Conservation (phyloP, 108 stramenopile species). For the Cyclotella sp. region DNA sequence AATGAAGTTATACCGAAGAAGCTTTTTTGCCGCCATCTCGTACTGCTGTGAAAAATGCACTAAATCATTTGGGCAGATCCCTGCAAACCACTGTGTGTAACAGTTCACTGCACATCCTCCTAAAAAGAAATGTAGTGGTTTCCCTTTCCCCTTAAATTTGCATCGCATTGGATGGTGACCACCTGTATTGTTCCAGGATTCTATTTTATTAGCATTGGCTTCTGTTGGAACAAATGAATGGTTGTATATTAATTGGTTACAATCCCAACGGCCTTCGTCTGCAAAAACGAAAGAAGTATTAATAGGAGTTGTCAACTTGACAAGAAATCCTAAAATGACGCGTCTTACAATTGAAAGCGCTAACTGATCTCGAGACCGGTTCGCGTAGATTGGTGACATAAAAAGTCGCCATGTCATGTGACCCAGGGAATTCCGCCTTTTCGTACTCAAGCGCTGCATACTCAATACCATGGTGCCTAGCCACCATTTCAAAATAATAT, state of each 20-base stretch:
- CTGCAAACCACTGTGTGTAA: slow-evolving; percentile 43
- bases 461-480: slow-evolving; percentile 34
- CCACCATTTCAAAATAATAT: slow-evolving; percentile 29
- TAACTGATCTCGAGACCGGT: slow-evolving; percentile 42
- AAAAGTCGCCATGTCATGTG: slow-evolving; percentile 32
- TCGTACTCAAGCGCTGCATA: slow-evolving; percentile 26
- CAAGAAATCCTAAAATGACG: neutral
- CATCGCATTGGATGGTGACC: slow-evolving; percentile 16
- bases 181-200: slow-evolving; percentile 31
- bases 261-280: slow-evolving; percentile 42
- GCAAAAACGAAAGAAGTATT: neutral
- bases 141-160: neutral
- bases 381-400: slow-evolving; percentile 46
- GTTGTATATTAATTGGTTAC: slow-evolving; percentile 24
- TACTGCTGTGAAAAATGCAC: slow-evolving; percentile 14
- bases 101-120: slow-evolving; percentile 29
- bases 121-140: slow-evolving; percentile 14
- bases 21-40: slow-evolving; percentile 19
- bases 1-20: slow-evolving; percentile 39
- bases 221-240: slow-evolving; percentile 31
- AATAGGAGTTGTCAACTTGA: neutral
- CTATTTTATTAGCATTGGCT: slow-evolving; percentile 25
- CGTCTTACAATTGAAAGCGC: slow-evolving; percentile 43
- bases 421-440: slow-evolving; percentile 26
- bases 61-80: slow-evolving; percentile 16